Evolutionary conservation across 1,139 yeast species (phyloP), one percentile per base, ranked within the genome.

Genomic region (Saccharomycopsis hybrid): DNA sequence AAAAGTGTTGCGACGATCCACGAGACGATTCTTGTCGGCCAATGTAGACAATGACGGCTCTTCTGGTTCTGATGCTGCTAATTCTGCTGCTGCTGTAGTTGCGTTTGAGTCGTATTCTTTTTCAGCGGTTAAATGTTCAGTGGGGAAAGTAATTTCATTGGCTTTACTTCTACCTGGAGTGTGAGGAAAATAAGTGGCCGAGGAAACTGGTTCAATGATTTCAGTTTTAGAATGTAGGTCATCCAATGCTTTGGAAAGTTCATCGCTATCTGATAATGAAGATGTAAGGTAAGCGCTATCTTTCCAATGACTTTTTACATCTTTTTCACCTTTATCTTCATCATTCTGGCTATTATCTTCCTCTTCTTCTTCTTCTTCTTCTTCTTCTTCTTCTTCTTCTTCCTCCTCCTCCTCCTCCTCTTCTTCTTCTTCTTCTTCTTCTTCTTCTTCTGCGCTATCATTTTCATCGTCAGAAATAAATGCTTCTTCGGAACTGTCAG

Each of bases 171-270:
- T 72, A 60, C 59, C 69, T 4, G 72, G 69, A 0, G 69, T 74
- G 60, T 82, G 87, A 2, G 87, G 87, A 51, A 79, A 74, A 59
- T 81, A 82, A 0, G 85, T 80, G 0, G 87, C 87, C 2, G 83
- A 77, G 1, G 85, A 76, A 0, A 80, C 77, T 1, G 82, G 82
- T 52, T 77, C 49, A 5, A 49, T 13, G n/a, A 41, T n/a, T 39
- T 46, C 18, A 36, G 42, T 38, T 25, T 38, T 43, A 4, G 49
- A 30, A 18, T 42, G 27, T 3, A 30, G 33, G 36, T 50, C 51
- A 46, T 49, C 43, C 5, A 42, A 28, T 3, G 50, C 41, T 5
- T 41, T 30, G 7, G 46, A 27, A 2, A 32, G 9, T 3, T 32
- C 7, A 36, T 24, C 41, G 33, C n/a, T 35, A 27, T 18, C 36